Conservation (phyloP, 805 yeast genomes). For the Schizosaccharomyces cryophilus region DNA sequence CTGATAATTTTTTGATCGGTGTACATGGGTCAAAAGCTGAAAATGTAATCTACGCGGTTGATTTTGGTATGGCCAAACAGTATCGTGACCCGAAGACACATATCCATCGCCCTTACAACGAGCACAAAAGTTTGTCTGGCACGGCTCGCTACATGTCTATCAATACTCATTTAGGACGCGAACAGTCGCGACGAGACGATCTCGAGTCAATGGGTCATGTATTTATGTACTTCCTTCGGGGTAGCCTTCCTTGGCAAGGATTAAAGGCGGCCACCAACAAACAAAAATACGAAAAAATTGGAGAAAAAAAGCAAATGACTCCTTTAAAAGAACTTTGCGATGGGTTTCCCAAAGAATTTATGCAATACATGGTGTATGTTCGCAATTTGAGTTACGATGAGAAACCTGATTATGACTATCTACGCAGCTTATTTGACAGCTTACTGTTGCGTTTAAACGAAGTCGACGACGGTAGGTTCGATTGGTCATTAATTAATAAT, state of each 20-base stretch:
- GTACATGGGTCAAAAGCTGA: constrained; percentile 66
- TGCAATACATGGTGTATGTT: constrained; percentile 69
- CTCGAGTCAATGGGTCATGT: constrained; percentile 92
- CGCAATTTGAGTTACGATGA: constrained; percentile 79
- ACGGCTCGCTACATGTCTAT: constrained; percentile 98
- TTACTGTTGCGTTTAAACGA: constrained; percentile 52
- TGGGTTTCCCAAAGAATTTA: constrained; percentile 80
- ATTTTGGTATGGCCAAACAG: constrained; percentile 97
- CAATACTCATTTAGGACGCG: constrained; percentile 91
- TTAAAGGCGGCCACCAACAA: constrained; percentile 93
- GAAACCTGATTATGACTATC: constrained; percentile 78
- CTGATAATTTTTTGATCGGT: constrained; percentile 88
- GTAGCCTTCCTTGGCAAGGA: constrained; percentile 97
- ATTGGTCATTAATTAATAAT: constrained; percentile 90
- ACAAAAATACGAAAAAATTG: constrained; percentile 91
- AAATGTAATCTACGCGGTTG: constrained; percentile 69
- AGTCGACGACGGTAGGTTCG: constrained; percentile 67
- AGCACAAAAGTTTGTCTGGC: constrained; percentile 83
- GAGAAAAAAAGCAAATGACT: constrained; percentile 83
- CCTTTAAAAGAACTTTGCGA: constrained; percentile 64
- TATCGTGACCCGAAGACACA: constrained; percentile 91
- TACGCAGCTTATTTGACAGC: constrained; percentile 51
- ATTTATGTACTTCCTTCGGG: constrained; percentile 78
- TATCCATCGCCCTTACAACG: constrained; percentile 88
- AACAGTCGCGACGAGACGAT: constrained; percentile 89